These are phyloP conservation scores for Cryomyces antarcticus DNA, from an alignment of 495 filamentous ascomycete genomes.

Conservation along the genomic window DNA sequence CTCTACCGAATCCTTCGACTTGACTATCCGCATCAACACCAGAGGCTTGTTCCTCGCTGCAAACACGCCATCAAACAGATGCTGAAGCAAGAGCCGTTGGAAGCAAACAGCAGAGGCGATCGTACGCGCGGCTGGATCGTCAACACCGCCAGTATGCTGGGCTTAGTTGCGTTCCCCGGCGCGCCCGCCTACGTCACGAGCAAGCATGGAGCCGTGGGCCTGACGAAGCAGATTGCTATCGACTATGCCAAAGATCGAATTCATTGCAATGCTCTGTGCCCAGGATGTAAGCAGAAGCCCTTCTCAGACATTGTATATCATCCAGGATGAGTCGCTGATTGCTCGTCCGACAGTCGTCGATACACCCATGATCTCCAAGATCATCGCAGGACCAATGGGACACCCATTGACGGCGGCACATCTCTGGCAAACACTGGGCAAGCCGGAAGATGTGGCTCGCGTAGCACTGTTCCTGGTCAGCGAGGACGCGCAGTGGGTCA, in stretches of 20 bases:
- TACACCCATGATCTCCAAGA: conserved; percentile 3
- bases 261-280: conserved; percentile 4
- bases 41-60: conserved; percentile 10
- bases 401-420: not conserved
- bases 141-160: conserved; percentile 7
- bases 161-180: conserved; percentile 1
- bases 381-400: not conserved
- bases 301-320: not conserved
- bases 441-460: conserved; percentile 9
- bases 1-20: conserved; percentile 1
- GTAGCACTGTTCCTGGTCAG: conserved; percentile 10
- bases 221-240: conserved; percentile 11
- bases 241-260: conserved; percentile 6
- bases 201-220: conserved; percentile 6
- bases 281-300: not conserved
- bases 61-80: conserved; percentile 10
- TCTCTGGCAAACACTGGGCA: conserved; percentile 5
- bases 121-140: conserved; percentile 7
- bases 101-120: conserved; percentile 10
- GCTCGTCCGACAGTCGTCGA: conserved; percentile 1
- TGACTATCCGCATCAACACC: conserved; percentile 5
- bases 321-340: not conserved
- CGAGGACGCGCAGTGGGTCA: conserved; percentile 9
- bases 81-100: conserved; percentile 12
- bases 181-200: conserved; percentile 1